Percentiles rank a stretch among this genome's conserved stretches.
Evolutionary conservation across 2,329 filamentous ascomycete genomes (phyloP).

Genomic region (Passalora sequoiae): DNA sequence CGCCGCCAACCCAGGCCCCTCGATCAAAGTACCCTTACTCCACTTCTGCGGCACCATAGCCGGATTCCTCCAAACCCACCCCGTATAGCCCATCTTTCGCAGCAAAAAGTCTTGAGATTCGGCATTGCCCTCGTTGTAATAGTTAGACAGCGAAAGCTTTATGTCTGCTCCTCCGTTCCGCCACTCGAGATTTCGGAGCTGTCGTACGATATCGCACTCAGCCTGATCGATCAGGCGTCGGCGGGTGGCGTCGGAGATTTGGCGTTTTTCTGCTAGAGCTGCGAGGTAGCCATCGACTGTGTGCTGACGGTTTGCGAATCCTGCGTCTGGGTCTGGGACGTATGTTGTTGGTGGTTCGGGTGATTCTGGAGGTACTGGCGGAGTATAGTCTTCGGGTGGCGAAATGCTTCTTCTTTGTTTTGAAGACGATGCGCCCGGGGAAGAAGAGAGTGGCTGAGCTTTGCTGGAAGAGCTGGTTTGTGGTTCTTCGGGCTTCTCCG

Average conservation of each 20-base stretch:
- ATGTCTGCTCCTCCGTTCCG: neutral
- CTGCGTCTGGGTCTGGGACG: neutral
- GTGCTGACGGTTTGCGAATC: neutral
- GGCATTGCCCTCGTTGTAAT: neutral
- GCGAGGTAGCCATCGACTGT: neutral
- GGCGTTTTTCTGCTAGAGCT: neutral
- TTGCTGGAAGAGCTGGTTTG: neutral
- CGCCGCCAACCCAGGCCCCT: neutral
- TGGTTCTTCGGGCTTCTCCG: neutral
- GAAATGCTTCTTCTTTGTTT: neutral
- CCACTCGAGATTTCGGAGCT: neutral
- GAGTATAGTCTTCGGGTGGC: neutral
- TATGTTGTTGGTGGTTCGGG: neutral
- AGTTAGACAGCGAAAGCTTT: neutral
- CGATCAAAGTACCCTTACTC: neutral
- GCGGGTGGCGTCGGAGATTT: neutral
- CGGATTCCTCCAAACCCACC: neutral
- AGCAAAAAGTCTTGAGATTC: neutral
- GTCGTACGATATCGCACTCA: neutral
- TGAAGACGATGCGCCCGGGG: neutral
- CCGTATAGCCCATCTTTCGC: neutral
- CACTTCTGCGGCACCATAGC: neutral
- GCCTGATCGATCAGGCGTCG: neutral
- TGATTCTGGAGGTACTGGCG: neutral
- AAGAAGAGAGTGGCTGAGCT: neutral